Percentiles rank a stretch among this genome's conserved stretches.
phyloP scores from a whole-genome alignment of 2,329 filamentous ascomycete species.

The Xylariaceae sp. region DNA sequence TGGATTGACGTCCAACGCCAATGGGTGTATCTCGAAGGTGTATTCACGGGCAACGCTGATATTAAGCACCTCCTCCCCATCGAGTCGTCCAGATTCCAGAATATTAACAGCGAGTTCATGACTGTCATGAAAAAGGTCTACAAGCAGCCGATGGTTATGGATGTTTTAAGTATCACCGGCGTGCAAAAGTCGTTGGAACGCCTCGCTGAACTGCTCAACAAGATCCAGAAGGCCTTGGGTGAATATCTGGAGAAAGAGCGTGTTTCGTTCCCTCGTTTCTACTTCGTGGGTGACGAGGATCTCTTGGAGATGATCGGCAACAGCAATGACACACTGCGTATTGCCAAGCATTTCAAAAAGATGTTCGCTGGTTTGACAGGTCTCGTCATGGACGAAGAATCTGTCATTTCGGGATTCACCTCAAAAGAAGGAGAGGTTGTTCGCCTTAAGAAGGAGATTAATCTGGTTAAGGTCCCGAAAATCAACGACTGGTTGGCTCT shows the following conservation, averaged over 20 bases:
- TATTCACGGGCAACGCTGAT: constrained; percentile 97
- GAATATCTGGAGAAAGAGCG: constrained; percentile 98
- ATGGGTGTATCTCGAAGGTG: constrained; percentile 98
- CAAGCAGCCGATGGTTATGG: constrained; percentile 90
- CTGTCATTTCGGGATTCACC: constrained; percentile 83
- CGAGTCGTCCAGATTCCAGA: constrained; percentile 94
- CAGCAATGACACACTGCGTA: constrained; percentile 92
- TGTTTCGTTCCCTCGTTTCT: constrained; percentile 96
- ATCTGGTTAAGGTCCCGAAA: constrained; percentile 84
- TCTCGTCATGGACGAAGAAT: constrained; percentile 85
- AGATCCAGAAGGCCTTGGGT: constrained; percentile 97
- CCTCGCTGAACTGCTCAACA: constrained; percentile 93
- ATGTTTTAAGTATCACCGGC: constrained; percentile 91
- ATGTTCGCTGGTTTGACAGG: constrained; percentile 98
- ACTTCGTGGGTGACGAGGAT: constrained; percentile 98
- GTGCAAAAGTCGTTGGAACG: constrained; percentile 95
- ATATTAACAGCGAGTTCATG: constrained; percentile 98
- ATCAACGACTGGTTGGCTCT: constrained; percentile 99
- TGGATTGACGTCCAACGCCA: constrained; percentile 99
- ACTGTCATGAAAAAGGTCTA: constrained; percentile 99
- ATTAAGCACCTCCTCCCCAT: constrained; percentile 97
- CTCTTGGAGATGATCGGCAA: constrained; percentile 98
- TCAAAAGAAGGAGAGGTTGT: constrained; percentile 95
- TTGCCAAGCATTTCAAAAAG: constrained; percentile 98
- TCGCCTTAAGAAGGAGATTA: constrained; percentile 83